These are phyloP conservation scores for Pseudonitzschia delicatissima DNA, from an alignment of 108 stramenopile genomes.

Conservation along the genomic window DNA sequence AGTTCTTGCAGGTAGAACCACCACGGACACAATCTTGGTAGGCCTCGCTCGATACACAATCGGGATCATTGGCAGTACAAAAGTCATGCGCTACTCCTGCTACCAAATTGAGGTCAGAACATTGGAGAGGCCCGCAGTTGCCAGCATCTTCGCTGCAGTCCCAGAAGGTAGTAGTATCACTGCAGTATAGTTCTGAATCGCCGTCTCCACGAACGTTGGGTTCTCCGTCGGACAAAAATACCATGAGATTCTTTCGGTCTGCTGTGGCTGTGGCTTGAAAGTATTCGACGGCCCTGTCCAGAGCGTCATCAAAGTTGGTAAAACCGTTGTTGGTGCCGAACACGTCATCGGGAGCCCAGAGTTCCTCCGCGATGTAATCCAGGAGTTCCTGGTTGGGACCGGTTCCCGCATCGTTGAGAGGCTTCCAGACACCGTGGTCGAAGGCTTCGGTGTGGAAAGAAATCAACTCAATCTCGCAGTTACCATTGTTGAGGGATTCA, in stretches of 20 bases:
- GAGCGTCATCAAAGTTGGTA: constrained; percentile 40
- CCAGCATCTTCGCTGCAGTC: not conserved
- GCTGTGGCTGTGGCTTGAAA: constrained; percentile 13
- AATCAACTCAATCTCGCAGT: constrained; percentile 29
- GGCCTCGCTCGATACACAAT: not conserved
- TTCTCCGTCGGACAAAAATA: constrained; percentile 39
- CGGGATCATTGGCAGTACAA: not conserved
- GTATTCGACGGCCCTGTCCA: constrained; percentile 27
- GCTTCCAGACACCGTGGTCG: constrained; percentile 2
- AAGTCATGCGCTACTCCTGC: constrained; percentile 1
- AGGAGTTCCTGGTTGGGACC: constrained; percentile 6
- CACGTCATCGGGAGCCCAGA: not conserved
- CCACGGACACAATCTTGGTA: constrained; percentile 23
- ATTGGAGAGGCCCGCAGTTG: not conserved
- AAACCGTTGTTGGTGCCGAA: constrained; percentile 18
- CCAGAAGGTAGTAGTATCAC: not conserved
- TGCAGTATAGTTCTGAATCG: constrained; percentile 23
- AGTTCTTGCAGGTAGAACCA: not conserved
- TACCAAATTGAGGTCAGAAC: not conserved
- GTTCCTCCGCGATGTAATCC: not conserved
- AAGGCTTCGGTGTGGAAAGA: constrained; percentile 22
- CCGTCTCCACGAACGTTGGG: constrained; percentile 38
- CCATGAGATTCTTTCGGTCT: constrained; percentile 17
- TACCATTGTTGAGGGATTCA: constrained; percentile 16
- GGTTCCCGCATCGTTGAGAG: constrained; percentile 1